Evolutionary conservation across 2,329 filamentous ascomycete genomes (phyloP).

Genomic region (Fusarium pseudograminearum): DNA sequence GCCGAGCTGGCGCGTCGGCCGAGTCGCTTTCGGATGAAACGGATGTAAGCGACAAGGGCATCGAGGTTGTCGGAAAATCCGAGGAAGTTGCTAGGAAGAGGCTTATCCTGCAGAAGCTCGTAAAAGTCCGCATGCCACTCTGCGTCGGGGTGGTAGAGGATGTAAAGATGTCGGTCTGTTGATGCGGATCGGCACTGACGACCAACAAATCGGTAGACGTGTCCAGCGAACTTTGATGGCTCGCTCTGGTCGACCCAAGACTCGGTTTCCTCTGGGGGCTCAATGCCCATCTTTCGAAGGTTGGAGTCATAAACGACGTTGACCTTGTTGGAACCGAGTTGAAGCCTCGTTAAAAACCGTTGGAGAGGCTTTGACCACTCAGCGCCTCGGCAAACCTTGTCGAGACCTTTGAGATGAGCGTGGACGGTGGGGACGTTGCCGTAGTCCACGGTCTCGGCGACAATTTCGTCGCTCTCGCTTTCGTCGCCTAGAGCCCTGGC

Average conservation of each 20-base stretch:
- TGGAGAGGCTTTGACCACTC: slow-evolving; percentile 37
- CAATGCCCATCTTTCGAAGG: slow-evolving; percentile 25
- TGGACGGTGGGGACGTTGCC: slow-evolving; percentile 24
- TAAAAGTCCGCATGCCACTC: slow-evolving; percentile 35
- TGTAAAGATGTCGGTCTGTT: slow-evolving; percentile 29
- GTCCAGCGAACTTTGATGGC: slow-evolving; percentile 24
- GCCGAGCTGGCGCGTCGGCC: slow-evolving; percentile 31
- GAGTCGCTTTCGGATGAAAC: slow-evolving; percentile 31
- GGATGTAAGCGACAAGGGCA: slow-evolving; percentile 29
- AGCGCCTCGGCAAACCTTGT: slow-evolving; percentile 24
- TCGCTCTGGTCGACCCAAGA: slow-evolving; percentile 25
- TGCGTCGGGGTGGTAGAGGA: slow-evolving; percentile 34
- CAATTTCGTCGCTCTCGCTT: slow-evolving; percentile 20
- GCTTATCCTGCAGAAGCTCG: slow-evolving; percentile 30
- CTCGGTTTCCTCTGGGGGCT: slow-evolving; percentile 32
- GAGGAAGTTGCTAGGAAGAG: slow-evolving; percentile 30
- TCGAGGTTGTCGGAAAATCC: slow-evolving; percentile 36
- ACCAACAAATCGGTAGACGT: slow-evolving; percentile 27
- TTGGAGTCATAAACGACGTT: slow-evolving; percentile 34
- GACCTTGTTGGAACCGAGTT: slow-evolving; percentile 22
- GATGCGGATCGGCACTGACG: slow-evolving; percentile 30
- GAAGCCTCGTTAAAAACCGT: slow-evolving; percentile 25
- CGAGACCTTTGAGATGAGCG: slow-evolving; percentile 24
- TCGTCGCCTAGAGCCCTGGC: slow-evolving; percentile 20
- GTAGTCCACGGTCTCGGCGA: slow-evolving; percentile 12